phyloP scores from a whole-genome alignment of 179 eudicot species.

The Actinidia chinensis region DNA sequence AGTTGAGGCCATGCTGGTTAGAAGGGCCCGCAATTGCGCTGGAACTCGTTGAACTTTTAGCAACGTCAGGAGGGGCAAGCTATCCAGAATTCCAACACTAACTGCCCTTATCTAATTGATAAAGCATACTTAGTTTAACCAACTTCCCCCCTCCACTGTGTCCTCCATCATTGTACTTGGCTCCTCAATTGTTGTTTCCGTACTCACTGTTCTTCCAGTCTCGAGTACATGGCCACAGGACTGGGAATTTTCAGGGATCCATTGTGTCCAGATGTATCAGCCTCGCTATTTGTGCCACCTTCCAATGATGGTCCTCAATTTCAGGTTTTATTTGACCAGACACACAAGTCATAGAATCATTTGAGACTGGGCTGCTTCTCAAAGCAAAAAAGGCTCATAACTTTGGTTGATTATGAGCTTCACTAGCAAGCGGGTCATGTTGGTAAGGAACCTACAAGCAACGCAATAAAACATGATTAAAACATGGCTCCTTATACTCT shows the following conservation, averaged over 20 bases:
- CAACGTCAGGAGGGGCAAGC: slow-evolving; percentile 31
- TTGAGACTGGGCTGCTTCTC: slow-evolving; percentile 30
- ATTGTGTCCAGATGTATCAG: slow-evolving; percentile 27
- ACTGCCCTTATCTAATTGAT: slow-evolving; percentile 19
- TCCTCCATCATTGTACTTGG: slow-evolving; percentile 29
- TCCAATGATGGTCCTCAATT: slow-evolving; percentile 30
- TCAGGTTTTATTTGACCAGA: slow-evolving; percentile 29
- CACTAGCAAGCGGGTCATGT: slow-evolving; percentile 66
- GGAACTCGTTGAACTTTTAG: slow-evolving; percentile 44
- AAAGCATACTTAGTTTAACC: slow-evolving; percentile 28
- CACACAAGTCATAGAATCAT: slow-evolving; percentile 30
- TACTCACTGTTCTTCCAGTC: slow-evolving; percentile 17
- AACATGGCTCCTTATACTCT: slow-evolving; percentile 2
- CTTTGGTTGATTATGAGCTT: slow-evolving; percentile 58
- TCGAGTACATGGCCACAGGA: slow-evolving; percentile 25
- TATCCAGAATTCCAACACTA: slow-evolving; percentile 25
- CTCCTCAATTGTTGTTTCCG: slow-evolving; percentile 28
- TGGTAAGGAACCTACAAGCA: slow-evolving; percentile 65
- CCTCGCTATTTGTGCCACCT: slow-evolving; percentile 27
- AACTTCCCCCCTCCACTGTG: slow-evolving; percentile 26
- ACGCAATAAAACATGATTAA: neutral
- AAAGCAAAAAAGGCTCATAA: slow-evolving; percentile 59
- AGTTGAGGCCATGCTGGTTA: slow-evolving; percentile 58
- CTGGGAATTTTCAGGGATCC: slow-evolving; percentile 35
- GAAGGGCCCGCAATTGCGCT: slow-evolving; percentile 32